These are phyloP conservation scores for Bjerkandera adusta DNA, from an alignment of 1,284 basidiomycete species.

Conservation along the genomic window DNA sequence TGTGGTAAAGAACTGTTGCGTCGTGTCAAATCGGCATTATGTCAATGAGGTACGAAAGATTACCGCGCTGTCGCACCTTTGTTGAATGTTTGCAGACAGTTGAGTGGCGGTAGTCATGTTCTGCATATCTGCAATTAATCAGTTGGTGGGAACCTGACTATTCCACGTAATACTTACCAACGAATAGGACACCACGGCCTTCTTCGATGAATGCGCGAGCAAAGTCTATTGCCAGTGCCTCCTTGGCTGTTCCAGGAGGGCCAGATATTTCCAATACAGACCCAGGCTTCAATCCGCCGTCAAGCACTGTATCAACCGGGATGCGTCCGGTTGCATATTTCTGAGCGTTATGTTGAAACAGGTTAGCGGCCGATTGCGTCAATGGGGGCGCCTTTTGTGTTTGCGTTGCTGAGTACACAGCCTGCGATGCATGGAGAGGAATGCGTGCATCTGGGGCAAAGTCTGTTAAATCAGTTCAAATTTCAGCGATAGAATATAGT, in stretches of 20 bases:
- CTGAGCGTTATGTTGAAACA: conserved; percentile 34
- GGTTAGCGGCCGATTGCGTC: conserved; percentile 55
- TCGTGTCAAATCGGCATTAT: no score
- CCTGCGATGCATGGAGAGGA: conserved; percentile 39
- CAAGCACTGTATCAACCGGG: conserved; percentile 55
- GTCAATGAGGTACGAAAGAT: conserved; percentile 12
- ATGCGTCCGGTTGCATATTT: conserved; percentile 42
- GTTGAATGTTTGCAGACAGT: conserved; percentile 40
- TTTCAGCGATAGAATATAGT: conserved; percentile 8
- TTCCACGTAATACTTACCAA: conserved; percentile 44
- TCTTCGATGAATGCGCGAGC: conserved; percentile 43
- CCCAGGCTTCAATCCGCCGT: conserved; percentile 57
- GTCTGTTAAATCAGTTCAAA: not conserved
- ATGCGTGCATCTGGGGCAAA: conserved; percentile 44
- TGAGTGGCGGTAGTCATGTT: conserved; percentile 55
- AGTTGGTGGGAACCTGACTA: conserved; percentile 10
- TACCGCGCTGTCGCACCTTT: conserved; percentile 28
- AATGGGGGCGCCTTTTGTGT: conserved; percentile 31
- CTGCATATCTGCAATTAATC: conserved; percentile 52
- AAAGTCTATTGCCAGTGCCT: conserved; percentile 48
- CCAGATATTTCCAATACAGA: conserved; percentile 70
- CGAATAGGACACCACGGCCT: conserved; percentile 52
- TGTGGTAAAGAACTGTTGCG: conserved; percentile 24
- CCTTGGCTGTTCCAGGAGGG: conserved; percentile 68
- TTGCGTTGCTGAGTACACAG: conserved; percentile 42